Conservation (phyloP, 2,329 filamentous ascomycete genomes). For the Ascochyta rabiei region DNA sequence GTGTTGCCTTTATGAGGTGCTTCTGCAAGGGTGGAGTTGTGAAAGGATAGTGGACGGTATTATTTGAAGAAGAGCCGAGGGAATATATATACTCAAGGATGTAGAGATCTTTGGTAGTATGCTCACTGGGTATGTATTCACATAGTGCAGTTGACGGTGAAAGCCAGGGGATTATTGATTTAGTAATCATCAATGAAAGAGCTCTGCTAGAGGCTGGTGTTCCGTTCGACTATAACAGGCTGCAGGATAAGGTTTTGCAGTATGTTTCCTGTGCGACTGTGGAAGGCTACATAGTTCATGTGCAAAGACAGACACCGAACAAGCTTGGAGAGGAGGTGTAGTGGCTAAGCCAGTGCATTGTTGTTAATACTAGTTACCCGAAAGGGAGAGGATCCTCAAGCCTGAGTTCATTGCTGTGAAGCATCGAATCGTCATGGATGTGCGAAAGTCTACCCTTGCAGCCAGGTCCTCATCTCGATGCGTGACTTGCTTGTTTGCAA, state of each 20-base stretch:
- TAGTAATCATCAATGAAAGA: too few species aligned
- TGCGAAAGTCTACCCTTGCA: not conserved
- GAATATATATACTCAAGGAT: not conserved
- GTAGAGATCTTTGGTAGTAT: not conserved
- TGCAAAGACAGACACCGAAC: too few species aligned
- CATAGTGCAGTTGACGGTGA: not conserved
- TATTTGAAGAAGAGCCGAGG: not conserved
- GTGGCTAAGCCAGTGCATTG: too few species aligned
- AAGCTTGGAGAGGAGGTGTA: too few species aligned
- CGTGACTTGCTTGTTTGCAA: constrained; percentile 5
- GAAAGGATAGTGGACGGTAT: not conserved
- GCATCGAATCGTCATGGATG: not conserved
- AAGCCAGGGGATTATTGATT: too few species aligned
- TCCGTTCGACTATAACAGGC: too few species aligned
- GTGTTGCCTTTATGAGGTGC: not conserved
- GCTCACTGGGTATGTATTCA: not conserved
- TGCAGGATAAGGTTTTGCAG: too few species aligned
- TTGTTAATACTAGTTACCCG: too few species aligned
- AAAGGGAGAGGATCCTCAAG: not conserved
- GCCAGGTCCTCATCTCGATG: constrained; percentile 6
- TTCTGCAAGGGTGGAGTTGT: not conserved
- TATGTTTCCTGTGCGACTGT: too few species aligned
- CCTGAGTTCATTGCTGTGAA: not conserved
- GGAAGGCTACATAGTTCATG: too few species aligned
- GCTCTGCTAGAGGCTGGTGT: too few species aligned